phyloP scores from a whole-genome alignment of 106 monocot genomes.

The Dendrobium chrysotoxum region DNA sequence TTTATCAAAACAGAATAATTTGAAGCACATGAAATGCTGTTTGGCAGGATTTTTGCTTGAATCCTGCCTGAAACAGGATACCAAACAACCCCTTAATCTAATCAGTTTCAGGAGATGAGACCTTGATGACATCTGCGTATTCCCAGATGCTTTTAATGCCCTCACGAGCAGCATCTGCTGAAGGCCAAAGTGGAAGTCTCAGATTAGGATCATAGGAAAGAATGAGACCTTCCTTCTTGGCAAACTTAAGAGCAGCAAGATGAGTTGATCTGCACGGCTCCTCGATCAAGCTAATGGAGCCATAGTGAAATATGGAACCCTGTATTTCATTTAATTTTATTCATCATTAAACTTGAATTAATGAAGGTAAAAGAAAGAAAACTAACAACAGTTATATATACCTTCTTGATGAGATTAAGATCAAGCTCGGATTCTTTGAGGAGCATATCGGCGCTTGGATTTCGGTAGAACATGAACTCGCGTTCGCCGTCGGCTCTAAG shows the following conservation, averaged over 20 bases:
- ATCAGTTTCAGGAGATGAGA: neutral
- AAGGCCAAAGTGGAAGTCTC: constrained; percentile 26
- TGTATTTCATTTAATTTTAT: neutral
- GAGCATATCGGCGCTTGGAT: constrained; percentile 36
- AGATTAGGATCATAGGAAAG: constrained; percentile 30
- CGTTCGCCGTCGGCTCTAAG: constrained; percentile 24
- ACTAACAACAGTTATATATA: neutral
- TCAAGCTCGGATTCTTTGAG: constrained; percentile 20
- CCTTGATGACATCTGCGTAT: constrained; percentile 23
- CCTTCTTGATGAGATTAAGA: constrained; percentile 16
- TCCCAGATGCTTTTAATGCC: constrained; percentile 32
- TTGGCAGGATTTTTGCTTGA: too few relatives aligned
- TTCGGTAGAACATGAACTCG: constrained; percentile 37
- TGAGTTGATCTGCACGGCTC: constrained; percentile 35
- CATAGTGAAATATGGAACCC: constrained; percentile 32
- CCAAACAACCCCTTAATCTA: neutral
- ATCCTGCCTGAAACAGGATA: too few relatives aligned
- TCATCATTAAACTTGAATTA: neutral
- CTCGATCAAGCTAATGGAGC: constrained; percentile 29
- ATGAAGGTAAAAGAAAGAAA: neutral
- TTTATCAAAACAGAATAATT: too few relatives aligned
- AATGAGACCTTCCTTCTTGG: constrained; percentile 20
- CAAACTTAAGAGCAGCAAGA: constrained; percentile 15
- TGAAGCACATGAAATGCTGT: too few relatives aligned
- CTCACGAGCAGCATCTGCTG: constrained; percentile 20